Evolutionary conservation across 371 early-diverging fungal genomes (phyloP).

Genomic region (Mortierella polycephala): DNA sequence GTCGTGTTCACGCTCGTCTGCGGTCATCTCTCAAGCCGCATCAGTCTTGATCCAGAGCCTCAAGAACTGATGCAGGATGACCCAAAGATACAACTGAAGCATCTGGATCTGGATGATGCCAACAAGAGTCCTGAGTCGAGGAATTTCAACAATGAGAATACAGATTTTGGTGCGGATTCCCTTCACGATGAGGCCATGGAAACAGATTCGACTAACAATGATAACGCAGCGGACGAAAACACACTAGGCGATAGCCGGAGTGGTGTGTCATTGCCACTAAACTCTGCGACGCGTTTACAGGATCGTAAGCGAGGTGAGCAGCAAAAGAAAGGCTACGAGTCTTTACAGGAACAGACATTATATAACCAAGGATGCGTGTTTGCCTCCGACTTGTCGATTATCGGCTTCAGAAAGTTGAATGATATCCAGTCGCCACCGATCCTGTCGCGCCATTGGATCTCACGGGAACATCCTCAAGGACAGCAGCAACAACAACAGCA

Average conservation of each 20-base stretch:
- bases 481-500: not conserved
- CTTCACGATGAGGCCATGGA: not conserved
- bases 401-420: slow-evolving; percentile 36
- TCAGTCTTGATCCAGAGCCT: slow-evolving; percentile 40
- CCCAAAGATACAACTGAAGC: not conserved
- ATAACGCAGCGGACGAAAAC: not conserved
- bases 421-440: slow-evolving; percentile 46
- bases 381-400: slow-evolving; percentile 45
- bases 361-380: slow-evolving; percentile 40
- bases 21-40: slow-evolving; percentile 48
- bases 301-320: not conserved
- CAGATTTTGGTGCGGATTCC: not conserved
- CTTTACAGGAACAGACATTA: slow-evolving; percentile 32
- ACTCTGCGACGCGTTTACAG: not conserved
- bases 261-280: not conserved
- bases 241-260: too few relatives aligned
- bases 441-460: slow-evolving; percentile 44
- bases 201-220: not conserved
- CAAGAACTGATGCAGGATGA: slow-evolving; percentile 5
- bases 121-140: not conserved
- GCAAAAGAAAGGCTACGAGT: not conserved
- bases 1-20: slow-evolving; percentile 39
- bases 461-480: slow-evolving; percentile 20
- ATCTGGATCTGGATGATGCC: not conserved
- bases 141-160: not conserved